A percentile compares a stretch with the other conserved stretches of the same genome.
phyloP scores from a whole-genome alignment of 2,329 filamentous ascomycete species.

The Monilinia aucupariae region DNA sequence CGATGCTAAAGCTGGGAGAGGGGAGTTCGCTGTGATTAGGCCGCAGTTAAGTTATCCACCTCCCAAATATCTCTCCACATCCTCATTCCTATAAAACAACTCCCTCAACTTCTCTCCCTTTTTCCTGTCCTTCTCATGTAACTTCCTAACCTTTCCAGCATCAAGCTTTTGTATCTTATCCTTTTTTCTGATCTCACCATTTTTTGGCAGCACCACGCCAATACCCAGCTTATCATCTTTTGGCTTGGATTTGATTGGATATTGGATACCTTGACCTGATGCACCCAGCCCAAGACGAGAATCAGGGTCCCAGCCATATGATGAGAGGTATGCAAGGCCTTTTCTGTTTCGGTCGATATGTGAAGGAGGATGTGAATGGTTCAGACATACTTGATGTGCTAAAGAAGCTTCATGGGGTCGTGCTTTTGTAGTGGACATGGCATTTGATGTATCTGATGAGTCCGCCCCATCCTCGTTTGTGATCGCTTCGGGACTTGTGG shows the following conservation, averaged over 20 bases:
- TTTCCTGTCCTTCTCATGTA: constrained; percentile 56
- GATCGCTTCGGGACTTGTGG: constrained; percentile 36
- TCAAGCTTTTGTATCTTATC: constrained; percentile 51
- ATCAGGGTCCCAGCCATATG: constrained; percentile 72
- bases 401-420: constrained; percentile 54
- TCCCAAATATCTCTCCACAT: constrained; percentile 61
- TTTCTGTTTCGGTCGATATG: constrained; percentile 64
- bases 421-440: constrained; percentile 10
- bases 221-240: constrained; percentile 75
- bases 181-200: constrained; percentile 36
- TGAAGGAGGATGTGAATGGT: constrained; percentile 67
- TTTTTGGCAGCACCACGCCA: constrained; percentile 46
- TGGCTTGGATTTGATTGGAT: constrained; percentile 62
- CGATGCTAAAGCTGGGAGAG: not conserved
- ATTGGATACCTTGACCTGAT: constrained; percentile 61
- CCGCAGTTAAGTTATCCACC: not conserved
- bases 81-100: constrained; percentile 69
- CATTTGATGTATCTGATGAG: not conserved
- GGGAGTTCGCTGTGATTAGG: not conserved
- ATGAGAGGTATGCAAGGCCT: constrained; percentile 60
- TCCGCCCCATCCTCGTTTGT: not conserved
- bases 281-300: constrained; percentile 65
- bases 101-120: constrained; percentile 59
- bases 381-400: constrained; percentile 64
- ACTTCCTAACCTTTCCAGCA: constrained; percentile 63